Percentiles rank a stretch among this genome's conserved stretches.
Conservation (phyloP, 805 yeast genomes). For the Hanseniaspora hatyaiensis region DNA sequence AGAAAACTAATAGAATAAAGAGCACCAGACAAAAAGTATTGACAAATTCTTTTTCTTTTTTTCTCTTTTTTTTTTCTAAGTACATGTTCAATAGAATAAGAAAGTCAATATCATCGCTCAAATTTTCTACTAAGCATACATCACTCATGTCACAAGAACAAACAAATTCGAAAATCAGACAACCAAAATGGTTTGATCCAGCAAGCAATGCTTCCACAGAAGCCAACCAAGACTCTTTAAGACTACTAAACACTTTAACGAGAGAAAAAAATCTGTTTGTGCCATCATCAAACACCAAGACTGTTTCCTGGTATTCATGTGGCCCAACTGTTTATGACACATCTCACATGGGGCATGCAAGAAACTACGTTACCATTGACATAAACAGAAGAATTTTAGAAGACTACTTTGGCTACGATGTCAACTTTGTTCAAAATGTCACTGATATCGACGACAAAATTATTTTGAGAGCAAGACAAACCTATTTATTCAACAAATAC, state of each 20-base stretch:
- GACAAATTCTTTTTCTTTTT: too few species aligned
- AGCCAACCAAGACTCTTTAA: slow-evolving; percentile 37
- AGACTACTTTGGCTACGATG: slow-evolving; percentile 83
- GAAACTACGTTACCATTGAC: slow-evolving; percentile 91
- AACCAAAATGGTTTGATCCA: slow-evolving; percentile 46
- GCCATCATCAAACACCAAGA: slow-evolving; percentile 47
- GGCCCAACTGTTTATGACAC: slow-evolving; percentile 97
- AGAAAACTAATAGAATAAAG: too few species aligned
- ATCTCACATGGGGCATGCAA: slow-evolving; percentile 96
- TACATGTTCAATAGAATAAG: not conserved
- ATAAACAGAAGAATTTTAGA: slow-evolving; percentile 80
- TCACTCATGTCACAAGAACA: slow-evolving; percentile 16
- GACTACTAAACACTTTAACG: slow-evolving; percentile 73
- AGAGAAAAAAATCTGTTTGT: slow-evolving; percentile 65
- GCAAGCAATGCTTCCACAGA: slow-evolving; percentile 17
- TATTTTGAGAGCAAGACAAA: slow-evolving; percentile 87
- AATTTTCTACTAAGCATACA: too few species aligned
- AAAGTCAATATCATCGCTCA: not conserved
- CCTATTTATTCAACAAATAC: slow-evolving; percentile 60
- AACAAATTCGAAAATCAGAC: slow-evolving; percentile 28
- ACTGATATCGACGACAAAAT: slow-evolving; percentile 98
- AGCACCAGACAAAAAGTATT: too few species aligned
- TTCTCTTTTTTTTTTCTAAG: not conserved
- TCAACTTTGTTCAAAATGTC: slow-evolving; percentile 85
- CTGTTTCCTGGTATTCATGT: slow-evolving; percentile 90